Evolutionary conservation across 148 eudicot genomes (phyloP).

Genomic region (Linanthus parryae): DNA sequence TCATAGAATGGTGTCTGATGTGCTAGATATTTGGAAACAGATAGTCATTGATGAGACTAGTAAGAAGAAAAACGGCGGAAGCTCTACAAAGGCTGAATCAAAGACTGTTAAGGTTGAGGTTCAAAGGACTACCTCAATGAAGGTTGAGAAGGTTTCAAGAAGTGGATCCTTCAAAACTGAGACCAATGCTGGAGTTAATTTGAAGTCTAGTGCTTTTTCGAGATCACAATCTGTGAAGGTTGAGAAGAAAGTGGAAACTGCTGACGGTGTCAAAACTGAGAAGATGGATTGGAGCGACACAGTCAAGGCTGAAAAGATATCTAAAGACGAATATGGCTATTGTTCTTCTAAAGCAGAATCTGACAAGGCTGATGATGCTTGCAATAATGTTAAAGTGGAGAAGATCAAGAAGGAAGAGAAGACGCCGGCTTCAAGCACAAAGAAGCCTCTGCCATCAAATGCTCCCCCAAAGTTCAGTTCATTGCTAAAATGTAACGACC

Average conservation of each 20-base stretch:
- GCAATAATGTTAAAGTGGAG: constrained; percentile 26
- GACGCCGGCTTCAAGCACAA: constrained; percentile 16
- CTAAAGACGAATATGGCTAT: not conserved
- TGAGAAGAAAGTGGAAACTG: constrained; percentile 25
- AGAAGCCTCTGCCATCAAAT: constrained; percentile 17
- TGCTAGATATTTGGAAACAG: constrained; percentile 22
- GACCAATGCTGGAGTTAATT: not conserved
- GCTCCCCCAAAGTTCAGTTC: constrained; percentile 51
- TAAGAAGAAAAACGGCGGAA: constrained; percentile 18
- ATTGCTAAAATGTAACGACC: constrained; percentile 46
- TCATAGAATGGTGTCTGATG: constrained; percentile 17
- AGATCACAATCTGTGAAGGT: constrained; percentile 11
- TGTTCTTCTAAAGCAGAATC: constrained; percentile 13
- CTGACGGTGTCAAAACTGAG: too few species aligned
- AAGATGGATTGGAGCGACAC: constrained; percentile 6
- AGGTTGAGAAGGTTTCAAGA: constrained; percentile 12
- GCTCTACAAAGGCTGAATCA: constrained; percentile 6
- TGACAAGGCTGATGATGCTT: constrained; percentile 14
- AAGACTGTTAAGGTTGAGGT: constrained; percentile 21
- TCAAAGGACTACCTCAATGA: constrained; percentile 1
- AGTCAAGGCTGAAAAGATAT: constrained; percentile 11
- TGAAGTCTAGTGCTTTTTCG: constrained; percentile 9
- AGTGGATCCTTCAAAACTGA: too few species aligned
- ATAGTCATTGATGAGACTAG: constrained; percentile 14
- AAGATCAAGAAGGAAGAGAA: constrained; percentile 29